Evolutionary conservation across 352 stramenopile genomes (phyloP).

Genomic region (Pythium oligandrum): DNA sequence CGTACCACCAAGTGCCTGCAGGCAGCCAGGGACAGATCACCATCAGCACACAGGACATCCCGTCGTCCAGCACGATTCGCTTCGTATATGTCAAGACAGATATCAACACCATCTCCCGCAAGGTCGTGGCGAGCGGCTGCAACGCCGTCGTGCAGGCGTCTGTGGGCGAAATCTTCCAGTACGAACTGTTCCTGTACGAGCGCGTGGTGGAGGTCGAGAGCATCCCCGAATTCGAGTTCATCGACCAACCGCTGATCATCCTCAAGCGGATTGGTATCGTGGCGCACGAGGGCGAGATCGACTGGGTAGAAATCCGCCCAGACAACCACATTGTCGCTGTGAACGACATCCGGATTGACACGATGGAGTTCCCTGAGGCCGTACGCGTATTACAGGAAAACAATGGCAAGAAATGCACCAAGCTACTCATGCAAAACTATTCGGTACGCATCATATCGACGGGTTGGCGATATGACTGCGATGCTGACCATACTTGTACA

Average conservation of each 20-base stretch:
- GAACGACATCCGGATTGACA: constrained; percentile 83
- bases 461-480: no score
- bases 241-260: constrained; percentile 81
- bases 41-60: constrained; percentile 71
- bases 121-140: constrained; percentile 82
- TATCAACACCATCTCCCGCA: constrained; percentile 80
- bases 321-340: constrained; percentile 87
- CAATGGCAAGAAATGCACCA: constrained; percentile 83
- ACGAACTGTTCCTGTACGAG: constrained; percentile 84
- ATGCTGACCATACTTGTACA: constrained; percentile 1
- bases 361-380: constrained; percentile 74
- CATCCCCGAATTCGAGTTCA: constrained; percentile 83
- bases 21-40: constrained; percentile 66
- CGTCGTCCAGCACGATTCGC: constrained; percentile 58
- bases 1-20: constrained; percentile 66
- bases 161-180: constrained; percentile 86
- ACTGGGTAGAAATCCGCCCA: constrained; percentile 72
- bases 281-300: constrained; percentile 59
- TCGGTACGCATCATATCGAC: constrained; percentile 36
- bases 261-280: constrained; percentile 84
- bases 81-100: constrained; percentile 88
- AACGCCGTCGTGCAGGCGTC: constrained; percentile 81
- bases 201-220: constrained; percentile 86
- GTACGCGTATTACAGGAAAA: constrained; percentile 81
- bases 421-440: constrained; percentile 86